phyloP scores from a whole-genome alignment of 1,139 yeast species.

The Yamadazyma dushanensis region DNA sequence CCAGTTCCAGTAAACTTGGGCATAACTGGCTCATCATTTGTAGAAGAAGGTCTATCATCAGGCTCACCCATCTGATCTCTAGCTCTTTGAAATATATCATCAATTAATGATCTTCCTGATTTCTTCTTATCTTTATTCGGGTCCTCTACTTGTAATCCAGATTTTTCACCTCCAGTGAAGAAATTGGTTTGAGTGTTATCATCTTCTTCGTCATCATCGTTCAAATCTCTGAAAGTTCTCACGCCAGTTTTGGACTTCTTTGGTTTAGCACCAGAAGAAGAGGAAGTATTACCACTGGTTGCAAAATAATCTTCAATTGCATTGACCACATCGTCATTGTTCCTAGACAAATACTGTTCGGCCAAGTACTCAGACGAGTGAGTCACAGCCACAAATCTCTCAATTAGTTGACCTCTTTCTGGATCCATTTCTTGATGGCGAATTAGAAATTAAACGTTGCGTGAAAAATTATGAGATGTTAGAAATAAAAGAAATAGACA shows the following conservation, averaged over 20 bases:
- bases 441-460: no score
- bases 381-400: constrained; percentile 52
- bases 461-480: neutral
- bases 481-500: neutral
- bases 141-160: constrained; percentile 90
- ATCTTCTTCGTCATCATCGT: constrained; percentile 51
- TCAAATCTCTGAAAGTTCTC: constrained; percentile 54
- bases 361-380: constrained; percentile 40
- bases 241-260: constrained; percentile 23
- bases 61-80: constrained; percentile 42
- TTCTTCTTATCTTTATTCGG: constrained; percentile 58
- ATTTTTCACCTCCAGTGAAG: constrained; percentile 95
- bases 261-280: constrained; percentile 4
- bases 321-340: constrained; percentile 36
- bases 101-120: constrained; percentile 47
- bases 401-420: constrained; percentile 26
- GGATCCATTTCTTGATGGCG: constrained; percentile 9
- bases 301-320: constrained; percentile 48
- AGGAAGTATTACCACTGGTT: constrained; percentile 4
- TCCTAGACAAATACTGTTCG: constrained; percentile 42
- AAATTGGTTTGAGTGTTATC: constrained; percentile 70
- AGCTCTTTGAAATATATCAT: constrained; percentile 48
- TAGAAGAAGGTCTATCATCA: constrained; percentile 46
- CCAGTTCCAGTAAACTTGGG: constrained; percentile 69
- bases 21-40: constrained; percentile 9